Evolutionary conservation across 257 asterid genomes (phyloP), one percentile per base, ranked within the genome.

Genomic region (Nicotiana otophora): DNA sequence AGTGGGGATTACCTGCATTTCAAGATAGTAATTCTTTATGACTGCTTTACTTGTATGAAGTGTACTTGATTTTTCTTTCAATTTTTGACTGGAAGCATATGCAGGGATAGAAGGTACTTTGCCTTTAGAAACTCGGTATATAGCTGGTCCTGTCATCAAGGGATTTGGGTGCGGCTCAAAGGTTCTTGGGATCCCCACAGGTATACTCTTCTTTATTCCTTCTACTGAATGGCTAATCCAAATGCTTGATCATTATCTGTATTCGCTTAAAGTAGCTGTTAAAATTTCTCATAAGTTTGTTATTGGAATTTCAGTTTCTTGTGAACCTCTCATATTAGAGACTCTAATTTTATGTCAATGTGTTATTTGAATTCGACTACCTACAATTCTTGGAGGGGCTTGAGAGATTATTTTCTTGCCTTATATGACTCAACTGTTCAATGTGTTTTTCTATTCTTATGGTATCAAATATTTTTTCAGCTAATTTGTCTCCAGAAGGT

Each of bases 151-250:
- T 23, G 26, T 23, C 26, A 23, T 23, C 26, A 23, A 23, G 26
- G 26, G 26, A 23, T 23, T 23, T 83, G 97, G 96, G 86, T 98
- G 99, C 68, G 98, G 99, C 86, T 96, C 99, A 64, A 94, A 94
- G 92, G 93, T 96, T 85, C 98, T 96, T 30, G 99, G 99, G 58
- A 93, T 96, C 81, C 99, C 99, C 57, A 94, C 98, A 92, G 98
- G 99, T 96, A 81, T 26, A 9, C 1, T 55, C 51, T 70, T 82
- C 68, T 58, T 57, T 82, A 20, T 66, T 48, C 34, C 36, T 14
- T 48, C 42, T 26, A 26, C 42, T 15, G 80, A 48, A 48, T 48
- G 23, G 42, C 23, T 28, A 23, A 48, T 48, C 26, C 46, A 46
- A 23, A 72, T 72, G 61, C 39, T 46, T 7, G 42, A 48, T 74